A percentile compares a stretch with the other conserved stretches of the same genome.
These are phyloP conservation scores for Ochromonas danica DNA, from an alignment of 108 stramenopile species.

Conservation along the genomic window DNA sequence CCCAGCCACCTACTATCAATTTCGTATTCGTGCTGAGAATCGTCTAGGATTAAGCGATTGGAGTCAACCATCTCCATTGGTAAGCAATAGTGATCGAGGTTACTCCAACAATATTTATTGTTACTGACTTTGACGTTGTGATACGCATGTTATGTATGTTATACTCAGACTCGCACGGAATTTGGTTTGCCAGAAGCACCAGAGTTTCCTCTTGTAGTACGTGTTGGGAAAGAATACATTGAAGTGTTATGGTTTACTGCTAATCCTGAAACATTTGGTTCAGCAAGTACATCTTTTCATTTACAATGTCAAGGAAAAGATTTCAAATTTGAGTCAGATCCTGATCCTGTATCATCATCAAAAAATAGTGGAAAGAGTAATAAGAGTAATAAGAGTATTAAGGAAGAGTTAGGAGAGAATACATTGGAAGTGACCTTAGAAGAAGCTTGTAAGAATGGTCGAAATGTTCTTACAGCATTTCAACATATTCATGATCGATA, in stretches of 20 bases:
- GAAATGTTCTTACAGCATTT: background rate
- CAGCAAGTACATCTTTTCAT: constrained; percentile 18
- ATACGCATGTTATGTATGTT: background rate
- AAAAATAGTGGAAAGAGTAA: background rate
- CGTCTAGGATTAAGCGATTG: constrained; percentile 1
- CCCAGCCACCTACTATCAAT: constrained; percentile 21
- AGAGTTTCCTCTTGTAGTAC: background rate
- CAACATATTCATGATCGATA: background rate
- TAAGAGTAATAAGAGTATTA: background rate
- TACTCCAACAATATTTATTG: no score
- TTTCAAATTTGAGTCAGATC: background rate
- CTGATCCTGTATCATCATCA: background rate
- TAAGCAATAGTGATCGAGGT: constrained; percentile 6
- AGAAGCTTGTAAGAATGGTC: background rate
- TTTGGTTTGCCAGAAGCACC: constrained; percentile 8
- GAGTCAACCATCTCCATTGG: constrained; percentile 18
- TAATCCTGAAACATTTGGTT: constrained; percentile 14
- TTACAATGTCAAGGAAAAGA: constrained; percentile 9
- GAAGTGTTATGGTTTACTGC: constrained; percentile 2
- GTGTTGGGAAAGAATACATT: background rate
- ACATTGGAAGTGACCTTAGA: background rate
- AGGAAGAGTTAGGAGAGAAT: no score
- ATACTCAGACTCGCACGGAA: background rate
- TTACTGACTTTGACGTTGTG: no score
- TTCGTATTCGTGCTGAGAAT: constrained; percentile 30